A percentile compares a stretch with the other conserved stretches of the same genome.
phyloP scores from a whole-genome alignment of 2,329 filamentous ascomycete species.

The Purpureocillium lavendulum region DNA sequence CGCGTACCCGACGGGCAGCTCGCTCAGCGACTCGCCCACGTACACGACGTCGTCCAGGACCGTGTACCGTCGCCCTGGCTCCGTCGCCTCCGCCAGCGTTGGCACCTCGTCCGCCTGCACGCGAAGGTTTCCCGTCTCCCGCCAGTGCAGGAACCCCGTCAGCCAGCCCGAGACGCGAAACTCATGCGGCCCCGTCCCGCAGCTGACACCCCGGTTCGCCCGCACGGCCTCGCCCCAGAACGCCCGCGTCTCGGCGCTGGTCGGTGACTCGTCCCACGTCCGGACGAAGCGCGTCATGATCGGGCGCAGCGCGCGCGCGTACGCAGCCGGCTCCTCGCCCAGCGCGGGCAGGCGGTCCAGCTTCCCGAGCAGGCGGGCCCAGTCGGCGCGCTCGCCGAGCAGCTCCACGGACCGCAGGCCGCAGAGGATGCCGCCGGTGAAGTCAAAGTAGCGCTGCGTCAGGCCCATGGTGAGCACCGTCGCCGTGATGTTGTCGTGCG shows the following conservation, averaged over 20 bases:
- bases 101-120: constrained; percentile 7
- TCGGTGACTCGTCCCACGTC: constrained; percentile 32
- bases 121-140: constrained; percentile 23
- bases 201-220: constrained; percentile 20
- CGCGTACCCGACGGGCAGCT: constrained; percentile 29
- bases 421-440: constrained; percentile 26
- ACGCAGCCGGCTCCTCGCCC: constrained; percentile 32
- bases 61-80: too few species aligned
- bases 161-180: constrained; percentile 38
- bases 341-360: constrained; percentile 34
- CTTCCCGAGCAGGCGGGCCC: constrained; percentile 28
- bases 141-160: constrained; percentile 38
- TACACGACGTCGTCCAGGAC: constrained; percentile 24
- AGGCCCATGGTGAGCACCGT: constrained; percentile 36
- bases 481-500: constrained; percentile 28
- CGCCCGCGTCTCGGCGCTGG: constrained; percentile 17
- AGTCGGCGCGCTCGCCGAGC: constrained; percentile 28
- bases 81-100: constrained; percentile 2
- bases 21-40: constrained; percentile 13
- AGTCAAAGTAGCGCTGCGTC: constrained; percentile 30
- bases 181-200: constrained; percentile 19
- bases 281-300: constrained; percentile 35
- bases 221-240: constrained; percentile 38
- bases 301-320: constrained; percentile 29
- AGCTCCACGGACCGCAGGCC: constrained; percentile 35